These are phyloP conservation scores for Inga oerstediana DNA, from an alignment of 306 rosid species.

Conservation along the genomic window DNA sequence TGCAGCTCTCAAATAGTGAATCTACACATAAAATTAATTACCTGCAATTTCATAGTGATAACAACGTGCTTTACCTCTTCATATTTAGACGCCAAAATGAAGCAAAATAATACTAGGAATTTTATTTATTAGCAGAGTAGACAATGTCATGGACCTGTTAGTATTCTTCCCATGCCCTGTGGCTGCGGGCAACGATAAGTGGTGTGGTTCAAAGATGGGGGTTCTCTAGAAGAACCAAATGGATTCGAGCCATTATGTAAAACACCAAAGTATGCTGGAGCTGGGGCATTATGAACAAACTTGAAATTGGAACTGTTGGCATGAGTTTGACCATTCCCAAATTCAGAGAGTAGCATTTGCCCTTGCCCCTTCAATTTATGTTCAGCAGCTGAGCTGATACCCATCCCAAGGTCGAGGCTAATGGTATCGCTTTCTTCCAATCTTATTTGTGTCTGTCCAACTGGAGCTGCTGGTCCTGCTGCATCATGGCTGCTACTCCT, in stretches of 20 bases:
- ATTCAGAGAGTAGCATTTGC: conserved; percentile 52
- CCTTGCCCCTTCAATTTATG: conserved; percentile 60
- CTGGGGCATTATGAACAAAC: conserved; percentile 54
- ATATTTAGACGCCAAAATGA: conserved; percentile 44
- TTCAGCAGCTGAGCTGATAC: conserved; percentile 61
- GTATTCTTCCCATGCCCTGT: conserved; percentile 77
- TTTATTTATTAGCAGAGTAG: conserved; percentile 24
- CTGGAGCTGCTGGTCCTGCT: conserved; percentile 53
- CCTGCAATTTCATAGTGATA: conserved; percentile 29
- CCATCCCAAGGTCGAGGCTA: conserved; percentile 97
- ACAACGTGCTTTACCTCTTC: conserved; percentile 38
- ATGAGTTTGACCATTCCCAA: conserved; percentile 51
- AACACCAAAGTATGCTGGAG: conserved; percentile 63
- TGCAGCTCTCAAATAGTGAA: conserved; percentile 43
- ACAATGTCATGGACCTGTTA: conserved; percentile 79
- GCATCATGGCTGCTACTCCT: conserved; percentile 82
- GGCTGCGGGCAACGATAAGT: conserved; percentile 76
- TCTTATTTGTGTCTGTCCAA: conserved; percentile 56
- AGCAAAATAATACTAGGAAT: conserved; percentile 32
- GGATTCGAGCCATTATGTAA: conserved; percentile 59
- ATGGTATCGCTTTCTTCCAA: conserved; percentile 73
- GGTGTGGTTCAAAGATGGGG: conserved; percentile 61
- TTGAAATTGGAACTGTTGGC: conserved; percentile 56
- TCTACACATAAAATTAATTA: conserved; percentile 36
- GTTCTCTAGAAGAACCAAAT: conserved; percentile 80